Conservation (phyloP, 768 basidiomycete species). For the Boletus speciosus region DNA sequence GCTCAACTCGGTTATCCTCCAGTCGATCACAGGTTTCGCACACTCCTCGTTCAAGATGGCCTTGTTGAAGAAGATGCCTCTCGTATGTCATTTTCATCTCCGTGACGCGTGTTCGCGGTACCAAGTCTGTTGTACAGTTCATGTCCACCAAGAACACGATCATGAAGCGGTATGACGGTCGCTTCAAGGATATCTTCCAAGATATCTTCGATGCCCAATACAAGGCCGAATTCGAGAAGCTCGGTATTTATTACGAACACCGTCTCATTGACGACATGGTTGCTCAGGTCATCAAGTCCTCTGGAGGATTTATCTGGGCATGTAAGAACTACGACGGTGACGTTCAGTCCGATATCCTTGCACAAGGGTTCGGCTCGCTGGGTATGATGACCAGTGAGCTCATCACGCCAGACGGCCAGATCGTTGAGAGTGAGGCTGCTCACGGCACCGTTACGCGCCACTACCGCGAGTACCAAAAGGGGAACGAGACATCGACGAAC, state of each 20-base stretch:
- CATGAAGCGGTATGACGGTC: constrained; percentile 95
- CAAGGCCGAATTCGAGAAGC: constrained; percentile 63
- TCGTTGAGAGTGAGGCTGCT: constrained; percentile 94
- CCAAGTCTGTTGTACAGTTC: constrained; percentile 47
- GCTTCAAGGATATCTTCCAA: constrained; percentile 99
- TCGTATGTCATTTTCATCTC: constrained; percentile 42
- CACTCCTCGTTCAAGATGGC: constrained; percentile 99
- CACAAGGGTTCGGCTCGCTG: constrained; percentile 93
- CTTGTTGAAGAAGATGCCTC: constrained; percentile 68
- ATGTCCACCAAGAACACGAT: constrained; percentile 99
- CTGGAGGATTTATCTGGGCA: constrained; percentile 85
- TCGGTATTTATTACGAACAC: constrained; percentile 89
- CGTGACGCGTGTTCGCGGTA: background rate
- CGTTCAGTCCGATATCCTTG: constrained; percentile 89
- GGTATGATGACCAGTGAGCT: constrained; percentile 99
- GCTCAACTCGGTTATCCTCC: background rate
- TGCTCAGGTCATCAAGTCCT: constrained; percentile 94
- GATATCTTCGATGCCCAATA: constrained; percentile 87
- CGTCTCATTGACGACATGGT: constrained; percentile 98
- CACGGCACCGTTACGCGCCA: constrained; percentile 97
- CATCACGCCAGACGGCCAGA: constrained; percentile 89
- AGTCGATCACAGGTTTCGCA: constrained; percentile 94
- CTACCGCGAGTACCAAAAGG: constrained; percentile 97
- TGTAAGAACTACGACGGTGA: constrained; percentile 82
- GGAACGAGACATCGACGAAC: constrained; percentile 96